phyloP scores from a whole-genome alignment of 345 rosid genomes.

The Populus nigra region DNA sequence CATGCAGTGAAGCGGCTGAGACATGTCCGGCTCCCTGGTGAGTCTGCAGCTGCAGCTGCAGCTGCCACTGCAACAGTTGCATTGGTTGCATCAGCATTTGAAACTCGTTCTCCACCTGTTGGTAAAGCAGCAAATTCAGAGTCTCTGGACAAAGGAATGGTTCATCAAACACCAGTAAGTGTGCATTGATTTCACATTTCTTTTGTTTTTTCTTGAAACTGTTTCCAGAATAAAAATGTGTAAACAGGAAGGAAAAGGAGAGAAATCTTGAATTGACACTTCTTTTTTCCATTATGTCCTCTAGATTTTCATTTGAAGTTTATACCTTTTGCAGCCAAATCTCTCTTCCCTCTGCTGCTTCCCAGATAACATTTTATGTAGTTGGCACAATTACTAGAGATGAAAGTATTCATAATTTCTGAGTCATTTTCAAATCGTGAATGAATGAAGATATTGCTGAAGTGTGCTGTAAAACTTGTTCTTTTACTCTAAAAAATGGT shows the following conservation, averaged over 20 bases:
- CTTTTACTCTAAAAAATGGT: too few relatives aligned
- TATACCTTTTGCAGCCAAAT: too few relatives aligned
- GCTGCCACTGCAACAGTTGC: neutral
- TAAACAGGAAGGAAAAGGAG: neutral
- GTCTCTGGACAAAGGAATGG: constrained; percentile 18
- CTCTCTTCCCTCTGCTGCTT: too few relatives aligned
- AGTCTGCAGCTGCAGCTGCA: constrained; percentile 14
- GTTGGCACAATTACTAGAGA: too few relatives aligned
- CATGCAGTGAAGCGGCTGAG: constrained; percentile 26
- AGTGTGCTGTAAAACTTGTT: too few relatives aligned
- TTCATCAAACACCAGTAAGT: constrained; percentile 35
- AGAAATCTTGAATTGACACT: too few relatives aligned
- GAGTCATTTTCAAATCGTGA: too few relatives aligned
- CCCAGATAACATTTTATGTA: too few relatives aligned
- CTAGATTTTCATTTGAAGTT: too few relatives aligned
- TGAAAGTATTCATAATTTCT: too few relatives aligned
- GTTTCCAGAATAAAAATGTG: neutral
- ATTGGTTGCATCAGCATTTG: constrained; percentile 6
- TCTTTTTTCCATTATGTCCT: too few relatives aligned
- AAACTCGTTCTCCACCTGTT: neutral
- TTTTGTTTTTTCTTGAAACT: constrained; percentile 1
- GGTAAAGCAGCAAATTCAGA: constrained; percentile 18
- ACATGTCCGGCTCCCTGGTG: constrained; percentile 31
- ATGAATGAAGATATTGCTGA: too few relatives aligned
- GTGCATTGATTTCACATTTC: neutral